phyloP scores from a whole-genome alignment of 495 filamentous ascomycete species.

The Pyronema domesticum region DNA sequence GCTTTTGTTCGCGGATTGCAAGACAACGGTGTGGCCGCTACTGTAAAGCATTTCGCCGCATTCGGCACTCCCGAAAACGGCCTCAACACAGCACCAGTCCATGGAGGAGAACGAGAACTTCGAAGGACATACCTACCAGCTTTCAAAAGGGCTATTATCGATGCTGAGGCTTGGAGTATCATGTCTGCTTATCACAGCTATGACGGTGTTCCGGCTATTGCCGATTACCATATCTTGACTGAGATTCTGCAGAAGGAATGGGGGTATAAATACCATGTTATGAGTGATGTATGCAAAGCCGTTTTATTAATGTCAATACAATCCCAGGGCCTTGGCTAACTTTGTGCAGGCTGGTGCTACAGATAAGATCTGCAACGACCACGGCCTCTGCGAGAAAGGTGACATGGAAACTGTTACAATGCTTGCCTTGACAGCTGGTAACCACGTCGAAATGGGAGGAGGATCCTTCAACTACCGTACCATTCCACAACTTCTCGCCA shows the following conservation, averaged over 20 bases:
- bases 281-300: constrained; percentile 15
- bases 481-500: constrained; percentile 43
- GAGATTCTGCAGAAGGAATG: constrained; percentile 51
- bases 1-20: constrained; percentile 44
- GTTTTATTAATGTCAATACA: no score
- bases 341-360: constrained; percentile 38
- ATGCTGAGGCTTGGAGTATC: constrained; percentile 44
- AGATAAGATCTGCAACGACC: constrained; percentile 44
- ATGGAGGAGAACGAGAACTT: constrained; percentile 49
- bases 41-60: constrained; percentile 52
- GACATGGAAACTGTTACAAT: constrained; percentile 41
- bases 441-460: constrained; percentile 60
- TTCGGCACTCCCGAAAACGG: constrained; percentile 51
- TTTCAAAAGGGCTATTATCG: constrained; percentile 50
- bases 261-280: constrained; percentile 49
- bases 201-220: constrained; percentile 46
- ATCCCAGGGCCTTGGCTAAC: neutral
- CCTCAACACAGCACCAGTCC: constrained; percentile 48
- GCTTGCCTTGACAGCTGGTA: constrained; percentile 44
- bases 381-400: constrained; percentile 39
- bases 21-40: constrained; percentile 43
- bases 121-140: constrained; percentile 46
- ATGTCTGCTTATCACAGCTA: constrained; percentile 56
- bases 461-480: constrained; percentile 49
- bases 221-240: constrained; percentile 43